Evolutionary conservation across 306 rosid species (phyloP).

Genomic region (Styphnolobium japonicum): DNA sequence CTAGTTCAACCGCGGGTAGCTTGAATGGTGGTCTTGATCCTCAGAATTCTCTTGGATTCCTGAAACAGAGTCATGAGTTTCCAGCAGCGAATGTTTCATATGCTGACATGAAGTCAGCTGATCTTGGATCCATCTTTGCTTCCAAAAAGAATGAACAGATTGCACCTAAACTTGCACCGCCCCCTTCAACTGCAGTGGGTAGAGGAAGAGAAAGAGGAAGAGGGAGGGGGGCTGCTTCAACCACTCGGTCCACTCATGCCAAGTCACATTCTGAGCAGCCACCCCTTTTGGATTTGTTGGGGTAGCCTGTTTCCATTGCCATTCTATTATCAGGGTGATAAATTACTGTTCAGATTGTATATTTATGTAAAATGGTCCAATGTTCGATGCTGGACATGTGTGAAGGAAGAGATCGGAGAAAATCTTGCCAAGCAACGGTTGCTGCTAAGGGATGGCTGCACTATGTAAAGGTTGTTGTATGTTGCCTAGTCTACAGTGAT

Average conservation of each 20-base stretch:
- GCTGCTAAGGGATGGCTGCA: slow-evolving; percentile 32
- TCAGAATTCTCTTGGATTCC: slow-evolving; percentile 56
- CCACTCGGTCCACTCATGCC: slow-evolving; percentile 47
- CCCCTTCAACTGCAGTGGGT: slow-evolving; percentile 79
- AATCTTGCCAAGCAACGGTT: slow-evolving; percentile 30
- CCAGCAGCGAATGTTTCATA: slow-evolving; percentile 44
- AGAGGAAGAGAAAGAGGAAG: slow-evolving; percentile 96
- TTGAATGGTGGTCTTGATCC: slow-evolving; percentile 41
- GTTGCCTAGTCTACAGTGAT: slow-evolving; percentile 49
- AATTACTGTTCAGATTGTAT: slow-evolving; percentile 32
- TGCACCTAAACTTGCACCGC: slow-evolving; percentile 88
- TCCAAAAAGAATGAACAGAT: slow-evolving; percentile 63
- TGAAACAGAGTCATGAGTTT: slow-evolving; percentile 56
- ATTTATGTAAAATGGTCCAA: slow-evolving; percentile 32
- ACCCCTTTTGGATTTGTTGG: slow-evolving; percentile 87
- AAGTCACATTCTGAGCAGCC: slow-evolving; percentile 66
- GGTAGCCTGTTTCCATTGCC: slow-evolving; percentile 25
- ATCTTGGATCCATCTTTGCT: slow-evolving; percentile 82
- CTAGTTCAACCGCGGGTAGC: slow-evolving; percentile 35
- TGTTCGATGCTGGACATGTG: slow-evolving; percentile 41
- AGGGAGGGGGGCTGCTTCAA: slow-evolving; percentile 60
- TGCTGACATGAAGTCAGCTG: slow-evolving; percentile 47
- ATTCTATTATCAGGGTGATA: slow-evolving; percentile 21
- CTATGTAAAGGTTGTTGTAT: slow-evolving; percentile 52
- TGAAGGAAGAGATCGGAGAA: slow-evolving; percentile 27